These are phyloP conservation scores for Trichoderma koningiopsis DNA, from an alignment of 2,329 filamentous ascomycete species.

Conservation along the genomic window DNA sequence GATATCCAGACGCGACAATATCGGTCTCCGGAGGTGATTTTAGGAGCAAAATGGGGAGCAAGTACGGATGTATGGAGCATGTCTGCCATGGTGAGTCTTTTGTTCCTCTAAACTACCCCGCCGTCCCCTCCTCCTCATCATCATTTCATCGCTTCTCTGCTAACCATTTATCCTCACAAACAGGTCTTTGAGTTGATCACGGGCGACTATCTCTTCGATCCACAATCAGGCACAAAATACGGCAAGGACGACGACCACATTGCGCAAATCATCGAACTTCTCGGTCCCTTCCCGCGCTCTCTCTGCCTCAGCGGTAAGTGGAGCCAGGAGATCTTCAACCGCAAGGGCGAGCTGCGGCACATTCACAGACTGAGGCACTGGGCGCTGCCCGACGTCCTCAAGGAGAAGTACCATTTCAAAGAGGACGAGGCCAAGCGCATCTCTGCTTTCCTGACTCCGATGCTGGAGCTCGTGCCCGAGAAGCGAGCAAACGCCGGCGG, in stretches of 20 bases:
- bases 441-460: slow-evolving; percentile 80
- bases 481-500: slow-evolving; percentile 93
- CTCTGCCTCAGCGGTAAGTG: slow-evolving; percentile 92
- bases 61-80: slow-evolving; percentile 99
- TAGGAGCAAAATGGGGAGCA: slow-evolving; percentile 98
- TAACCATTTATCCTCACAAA: background rate
- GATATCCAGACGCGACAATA: slow-evolving; percentile 99
- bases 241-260: slow-evolving; percentile 99
- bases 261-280: slow-evolving; percentile 95
- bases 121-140: background rate
- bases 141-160: background rate
- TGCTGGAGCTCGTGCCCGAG: slow-evolving; percentile 87
- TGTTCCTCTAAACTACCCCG: background rate
- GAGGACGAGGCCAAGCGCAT: slow-evolving; percentile 78
- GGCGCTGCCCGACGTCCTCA: slow-evolving; percentile 88
- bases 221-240: slow-evolving; percentile 97
- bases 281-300: slow-evolving; percentile 90
- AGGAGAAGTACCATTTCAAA: slow-evolving; percentile 95
- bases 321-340: slow-evolving; percentile 98
- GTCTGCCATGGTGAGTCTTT: slow-evolving; percentile 84
- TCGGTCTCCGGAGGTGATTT: slow-evolving; percentile 92
- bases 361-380: slow-evolving; percentile 96
- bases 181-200: slow-evolving; percentile 97
- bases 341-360: slow-evolving; percentile 94
- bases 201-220: slow-evolving; percentile 97